Evolutionary conservation across 1,284 basidiomycete species (phyloP).

Genomic region (Athelia sp.): DNA sequence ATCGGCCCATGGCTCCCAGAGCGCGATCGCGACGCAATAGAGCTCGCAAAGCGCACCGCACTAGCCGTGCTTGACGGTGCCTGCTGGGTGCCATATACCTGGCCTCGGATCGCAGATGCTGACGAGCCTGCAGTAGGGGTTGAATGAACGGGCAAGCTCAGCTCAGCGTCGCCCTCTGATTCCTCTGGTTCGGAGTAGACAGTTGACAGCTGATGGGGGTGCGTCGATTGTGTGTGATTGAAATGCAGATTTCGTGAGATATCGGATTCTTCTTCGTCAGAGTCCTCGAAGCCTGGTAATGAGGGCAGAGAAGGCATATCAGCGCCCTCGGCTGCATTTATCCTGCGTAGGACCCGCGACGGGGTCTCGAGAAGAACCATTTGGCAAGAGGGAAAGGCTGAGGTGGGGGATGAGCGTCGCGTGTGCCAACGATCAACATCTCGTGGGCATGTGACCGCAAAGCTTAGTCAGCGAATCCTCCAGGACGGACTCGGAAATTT

Average conservation of each 20-base stretch:
- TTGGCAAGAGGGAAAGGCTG: too few species aligned
- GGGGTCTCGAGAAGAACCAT: conserved; percentile 65
- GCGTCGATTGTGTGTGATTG: conserved; percentile 18
- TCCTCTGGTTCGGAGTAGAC: not conserved
- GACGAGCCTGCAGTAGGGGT: conserved; percentile 52
- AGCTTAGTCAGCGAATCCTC: too few species aligned
- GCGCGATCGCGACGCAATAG: conserved; percentile 50
- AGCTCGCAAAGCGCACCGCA: conserved; percentile 67
- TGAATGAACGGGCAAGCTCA: conserved; percentile 49
- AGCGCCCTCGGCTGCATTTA: conserved; percentile 59
- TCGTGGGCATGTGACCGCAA: too few species aligned
- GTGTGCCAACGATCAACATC: too few species aligned
- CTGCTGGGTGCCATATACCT: conserved; percentile 12
- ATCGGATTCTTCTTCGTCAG: conserved; percentile 31
- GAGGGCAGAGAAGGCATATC: conserved; percentile 79
- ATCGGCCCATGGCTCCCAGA: conserved; percentile 34
- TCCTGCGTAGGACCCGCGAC: conserved; percentile 74
- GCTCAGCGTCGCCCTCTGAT: conserved; percentile 6
- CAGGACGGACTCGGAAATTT: too few species aligned
- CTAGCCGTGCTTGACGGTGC: conserved; percentile 51
- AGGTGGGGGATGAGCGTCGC: too few species aligned
- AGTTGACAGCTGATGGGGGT: conserved; percentile 11
- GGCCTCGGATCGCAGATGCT: conserved; percentile 39
- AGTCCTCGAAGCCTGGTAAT: conserved; percentile 63
- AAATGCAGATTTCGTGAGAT: conserved; percentile 18